These are phyloP conservation scores for Scutellaria galericulata DNA, from an alignment of 257 asterid species.

Conservation along the genomic window DNA sequence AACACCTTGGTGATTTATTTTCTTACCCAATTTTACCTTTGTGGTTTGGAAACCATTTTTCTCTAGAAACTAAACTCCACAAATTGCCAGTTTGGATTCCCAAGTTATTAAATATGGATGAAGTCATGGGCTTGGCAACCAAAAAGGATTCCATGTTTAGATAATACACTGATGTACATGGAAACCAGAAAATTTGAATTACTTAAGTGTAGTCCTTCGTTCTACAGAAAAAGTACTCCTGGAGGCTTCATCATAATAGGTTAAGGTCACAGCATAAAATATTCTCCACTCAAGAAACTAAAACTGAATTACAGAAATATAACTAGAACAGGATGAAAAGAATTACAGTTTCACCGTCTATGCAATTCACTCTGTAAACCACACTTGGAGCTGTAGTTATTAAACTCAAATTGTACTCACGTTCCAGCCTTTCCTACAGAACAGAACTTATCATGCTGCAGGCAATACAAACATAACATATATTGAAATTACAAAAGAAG, in stretches of 20 bases:
- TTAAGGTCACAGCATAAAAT: constrained; percentile 19
- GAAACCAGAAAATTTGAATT: constrained; percentile 15
- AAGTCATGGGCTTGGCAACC: constrained; percentile 6
- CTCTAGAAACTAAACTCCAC: constrained; percentile 11
- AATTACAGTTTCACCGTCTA: constrained; percentile 81
- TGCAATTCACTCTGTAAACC: constrained; percentile 81
- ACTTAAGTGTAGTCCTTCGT: not conserved
- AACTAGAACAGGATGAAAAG: constrained; percentile 49
- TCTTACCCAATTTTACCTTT: not conserved
- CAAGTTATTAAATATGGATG: constrained; percentile 21
- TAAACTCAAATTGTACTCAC: constrained; percentile 87
- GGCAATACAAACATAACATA: constrained; percentile 31
- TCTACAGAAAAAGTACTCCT: constrained; percentile 17
- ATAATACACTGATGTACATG: not conserved
- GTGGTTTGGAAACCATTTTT: constrained; percentile 1
- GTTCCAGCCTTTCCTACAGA: constrained; percentile 96
- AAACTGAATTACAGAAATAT: constrained; percentile 24
- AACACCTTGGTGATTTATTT: too few relatives aligned
- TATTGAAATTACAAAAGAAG: constrained; percentile 27
- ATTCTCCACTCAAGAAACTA: constrained; percentile 12
- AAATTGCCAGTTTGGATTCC: constrained; percentile 9
- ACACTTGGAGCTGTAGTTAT: constrained; percentile 99
- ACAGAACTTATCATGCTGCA: constrained; percentile 35
- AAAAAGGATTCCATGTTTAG: constrained; percentile 5
- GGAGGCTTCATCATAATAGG: constrained; percentile 21